phyloP scores from a whole-genome alignment of 2,329 filamentous ascomycete genomes.

The Penicillium sp. region DNA sequence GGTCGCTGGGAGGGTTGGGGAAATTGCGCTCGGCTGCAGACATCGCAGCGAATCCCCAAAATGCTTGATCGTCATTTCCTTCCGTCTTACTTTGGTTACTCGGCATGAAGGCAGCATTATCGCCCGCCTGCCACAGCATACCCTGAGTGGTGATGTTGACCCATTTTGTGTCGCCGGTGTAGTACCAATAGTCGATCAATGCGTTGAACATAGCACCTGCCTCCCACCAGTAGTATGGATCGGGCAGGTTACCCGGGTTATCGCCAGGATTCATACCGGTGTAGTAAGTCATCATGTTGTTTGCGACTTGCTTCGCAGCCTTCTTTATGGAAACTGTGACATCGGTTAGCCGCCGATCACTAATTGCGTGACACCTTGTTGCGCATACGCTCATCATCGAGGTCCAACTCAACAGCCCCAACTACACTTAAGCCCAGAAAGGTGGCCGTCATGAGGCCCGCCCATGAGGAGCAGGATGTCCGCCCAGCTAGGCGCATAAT shows the following conservation, averaged over 20 bases:
- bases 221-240: conserved; percentile 50
- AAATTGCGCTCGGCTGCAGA: conserved; percentile 52
- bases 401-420: conserved; percentile 16
- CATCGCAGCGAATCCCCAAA: conserved; percentile 59
- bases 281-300: conserved; percentile 54
- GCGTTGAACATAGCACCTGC: conserved; percentile 44
- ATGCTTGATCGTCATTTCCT: conserved; percentile 59
- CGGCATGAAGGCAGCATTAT: conserved; percentile 41
- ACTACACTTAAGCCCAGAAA: conserved; percentile 17
- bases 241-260: conserved; percentile 50
- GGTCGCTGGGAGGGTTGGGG: conserved; percentile 46
- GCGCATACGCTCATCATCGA: conserved; percentile 14
- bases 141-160: conserved; percentile 39
- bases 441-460: conserved; percentile 11
- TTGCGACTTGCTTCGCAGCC: conserved; percentile 45
- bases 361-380: neutral
- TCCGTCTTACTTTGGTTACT: conserved; percentile 42
- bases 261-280: conserved; percentile 48
- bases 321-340: conserved; percentile 47
- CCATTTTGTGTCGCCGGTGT: conserved; percentile 42
- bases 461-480: conserved; percentile 17
- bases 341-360: neutral
- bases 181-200: conserved; percentile 45
- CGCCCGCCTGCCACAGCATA: conserved; percentile 39
- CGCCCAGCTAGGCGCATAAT: conserved; percentile 13